A percentile compares a stretch with the other conserved stretches of the same genome.
These are phyloP conservation scores for Russula brevipes DNA, from an alignment of 768 basidiomycete genomes.

Conservation along the genomic window DNA sequence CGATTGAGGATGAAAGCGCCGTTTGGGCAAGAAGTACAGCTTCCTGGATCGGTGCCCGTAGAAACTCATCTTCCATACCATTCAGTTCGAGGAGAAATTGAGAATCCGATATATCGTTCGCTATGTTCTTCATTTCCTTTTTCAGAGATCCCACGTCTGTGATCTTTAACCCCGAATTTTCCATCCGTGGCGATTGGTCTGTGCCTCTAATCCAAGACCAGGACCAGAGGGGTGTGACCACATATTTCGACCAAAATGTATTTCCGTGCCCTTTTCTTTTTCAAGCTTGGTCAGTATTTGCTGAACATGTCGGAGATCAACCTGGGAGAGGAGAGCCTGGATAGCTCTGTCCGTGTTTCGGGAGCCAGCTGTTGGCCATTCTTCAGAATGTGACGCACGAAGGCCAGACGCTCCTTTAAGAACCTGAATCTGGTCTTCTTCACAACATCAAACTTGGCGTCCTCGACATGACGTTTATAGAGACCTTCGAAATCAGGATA, in stretches of 20 bases:
- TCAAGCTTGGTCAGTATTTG: background rate
- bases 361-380: background rate
- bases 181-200: too few species aligned
- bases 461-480: background rate
- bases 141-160: background rate
- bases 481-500: background rate
- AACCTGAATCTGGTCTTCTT: background rate
- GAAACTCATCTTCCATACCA: background rate
- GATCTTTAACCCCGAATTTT: too few species aligned
- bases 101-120: background rate
- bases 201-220: background rate
- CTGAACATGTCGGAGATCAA: background rate
- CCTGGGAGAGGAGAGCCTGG: background rate
- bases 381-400: background rate
- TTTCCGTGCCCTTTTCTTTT: background rate
- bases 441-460: background rate
- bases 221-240: background rate
- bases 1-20: background rate
- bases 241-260: background rate
- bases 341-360: background rate
- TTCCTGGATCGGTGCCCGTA: background rate
- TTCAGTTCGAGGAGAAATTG: constrained; percentile 10
- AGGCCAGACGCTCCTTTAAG: background rate
- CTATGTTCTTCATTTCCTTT: constrained; percentile 6
- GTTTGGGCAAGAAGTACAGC: background rate